A percentile compares a stretch with the other conserved stretches of the same genome.
These are phyloP conservation scores for Xylariales sp. DNA, from an alignment of 2,329 filamentous ascomycete genomes.

Conservation along the genomic window DNA sequence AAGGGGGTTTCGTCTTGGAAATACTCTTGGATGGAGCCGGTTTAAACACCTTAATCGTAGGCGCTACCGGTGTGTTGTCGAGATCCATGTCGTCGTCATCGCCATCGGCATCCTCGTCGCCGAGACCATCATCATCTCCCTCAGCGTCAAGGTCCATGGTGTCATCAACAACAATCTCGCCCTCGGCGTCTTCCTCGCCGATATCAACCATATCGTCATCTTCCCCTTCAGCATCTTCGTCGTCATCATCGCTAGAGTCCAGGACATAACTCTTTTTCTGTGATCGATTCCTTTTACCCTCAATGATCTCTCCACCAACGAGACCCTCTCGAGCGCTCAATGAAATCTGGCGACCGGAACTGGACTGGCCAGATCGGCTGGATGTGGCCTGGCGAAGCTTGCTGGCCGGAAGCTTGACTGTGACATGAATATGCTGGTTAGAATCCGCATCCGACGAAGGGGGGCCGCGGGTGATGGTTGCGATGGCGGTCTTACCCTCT, in stretches of 20 bases:
- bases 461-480: conserved; percentile 38
- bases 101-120: conserved; percentile 40
- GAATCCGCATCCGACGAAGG: conserved; percentile 39
- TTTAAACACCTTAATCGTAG: conserved; percentile 46
- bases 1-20: conserved; percentile 21
- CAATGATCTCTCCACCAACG: conserved; percentile 41
- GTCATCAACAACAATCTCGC: conserved; percentile 28
- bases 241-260: conserved; percentile 43
- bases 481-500: conserved; percentile 39
- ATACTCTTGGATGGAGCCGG: conserved; percentile 25
- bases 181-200: conserved; percentile 27
- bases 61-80: conserved; percentile 29
- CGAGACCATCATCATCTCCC: conserved; percentile 24
- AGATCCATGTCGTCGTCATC: conserved; percentile 47
- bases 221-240: conserved; percentile 37
- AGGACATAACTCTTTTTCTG: conserved; percentile 58
- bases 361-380: conserved; percentile 30
- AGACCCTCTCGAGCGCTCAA: conserved; percentile 31
- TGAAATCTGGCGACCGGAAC: conserved; percentile 22
- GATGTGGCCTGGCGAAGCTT: conserved; percentile 48
- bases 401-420: conserved; percentile 47
- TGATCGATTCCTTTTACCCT: conserved; percentile 48
- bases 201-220: conserved; percentile 28
- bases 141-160: conserved; percentile 37
- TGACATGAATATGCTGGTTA: conserved; percentile 44